phyloP scores from a whole-genome alignment of 1,284 basidiomycete genomes.

The Ustilago tritici region DNA sequence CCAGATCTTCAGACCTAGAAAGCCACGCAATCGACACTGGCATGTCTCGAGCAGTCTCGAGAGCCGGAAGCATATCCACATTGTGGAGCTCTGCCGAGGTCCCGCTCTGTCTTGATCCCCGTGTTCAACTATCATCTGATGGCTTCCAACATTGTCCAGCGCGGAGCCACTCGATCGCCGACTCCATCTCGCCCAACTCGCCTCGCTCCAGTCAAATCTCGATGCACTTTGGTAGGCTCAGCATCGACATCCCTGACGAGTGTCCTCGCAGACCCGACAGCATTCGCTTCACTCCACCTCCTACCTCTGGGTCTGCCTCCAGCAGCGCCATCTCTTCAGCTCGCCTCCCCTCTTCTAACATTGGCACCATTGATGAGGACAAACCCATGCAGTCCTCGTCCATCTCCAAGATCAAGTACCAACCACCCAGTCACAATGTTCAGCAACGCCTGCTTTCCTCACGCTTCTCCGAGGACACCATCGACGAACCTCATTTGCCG shows the following conservation, averaged over 20 bases:
- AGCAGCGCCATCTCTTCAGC: conserved; percentile 29
- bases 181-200: conserved; percentile 25
- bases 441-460: conserved; percentile 27
- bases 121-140: conserved; percentile 17
- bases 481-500: conserved; percentile 30
- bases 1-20: conserved; percentile 18
- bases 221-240: conserved; percentile 37
- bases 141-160: conserved; percentile 5
- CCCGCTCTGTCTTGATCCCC: conserved; percentile 57
- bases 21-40: conserved; percentile 27
- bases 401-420: conserved; percentile 26
- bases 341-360: conserved; percentile 35
- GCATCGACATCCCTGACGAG: conserved; percentile 48
- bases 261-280: conserved; percentile 37
- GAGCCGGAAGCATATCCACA: conserved; percentile 54
- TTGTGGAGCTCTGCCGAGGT: conserved; percentile 63
- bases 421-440: conserved; percentile 16
- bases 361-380: conserved; percentile 43
- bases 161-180: conserved; percentile 8
- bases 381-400: conserved; percentile 21
- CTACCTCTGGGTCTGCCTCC: conserved; percentile 18
- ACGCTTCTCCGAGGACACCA: conserved; percentile 45
- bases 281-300: conserved; percentile 35
- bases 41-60: conserved; percentile 34
- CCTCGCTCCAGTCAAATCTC: conserved; percentile 28